Evolutionary conservation across 108 stramenopile genomes (phyloP), one percentile per base, ranked within the genome.

Genomic region (Asterionellopsis glacialis): DNA sequence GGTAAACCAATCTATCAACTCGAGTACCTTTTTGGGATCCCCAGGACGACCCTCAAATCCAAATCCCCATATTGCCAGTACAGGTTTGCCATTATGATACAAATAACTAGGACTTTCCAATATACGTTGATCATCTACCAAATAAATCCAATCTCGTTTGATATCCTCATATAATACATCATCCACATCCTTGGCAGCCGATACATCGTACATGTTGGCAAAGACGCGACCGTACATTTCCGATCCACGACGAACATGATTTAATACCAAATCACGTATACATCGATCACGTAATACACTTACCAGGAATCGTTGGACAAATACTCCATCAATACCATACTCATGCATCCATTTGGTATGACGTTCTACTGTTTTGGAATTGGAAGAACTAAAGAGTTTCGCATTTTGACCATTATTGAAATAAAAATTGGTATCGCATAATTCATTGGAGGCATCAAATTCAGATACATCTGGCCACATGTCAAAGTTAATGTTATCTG

Each of bases 281-380:
- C n/a, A n/a, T 16, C 19, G 53, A n/a, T 27, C n/a, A 6, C 22
- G n/a, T 6, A 9, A n/a, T 7, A 22, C 53, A 4, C 41, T 18
- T 11, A 45, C 38, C 65, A 77, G 60, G 52, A 77, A 77, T 11
- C 67, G 55, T 55, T 65, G 57, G 52, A 66, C 55, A 49, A 76
- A 76, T 0, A 65, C 63, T 11, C 75, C 75, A 0, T 57, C 45
- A 22, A 76, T 73, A 9, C 71, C 62, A 45, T 77, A 69, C 0
- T 63, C 61, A 4, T 26, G 14, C 76, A 77, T 77, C 76, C 76
- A 77, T 45, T 64, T 42, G 41, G 68, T 64, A 58, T 77, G 76
- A 19, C 67, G 61, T 28, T 56, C 45, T 5, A 77, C 76, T 1
- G 71, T 49, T n/a, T 67, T 64, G 1, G 71, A 66, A 12, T 59